These are phyloP conservation scores for Cordyceps javanica DNA, from an alignment of 2,329 filamentous ascomycete species.

Conservation along the genomic window DNA sequence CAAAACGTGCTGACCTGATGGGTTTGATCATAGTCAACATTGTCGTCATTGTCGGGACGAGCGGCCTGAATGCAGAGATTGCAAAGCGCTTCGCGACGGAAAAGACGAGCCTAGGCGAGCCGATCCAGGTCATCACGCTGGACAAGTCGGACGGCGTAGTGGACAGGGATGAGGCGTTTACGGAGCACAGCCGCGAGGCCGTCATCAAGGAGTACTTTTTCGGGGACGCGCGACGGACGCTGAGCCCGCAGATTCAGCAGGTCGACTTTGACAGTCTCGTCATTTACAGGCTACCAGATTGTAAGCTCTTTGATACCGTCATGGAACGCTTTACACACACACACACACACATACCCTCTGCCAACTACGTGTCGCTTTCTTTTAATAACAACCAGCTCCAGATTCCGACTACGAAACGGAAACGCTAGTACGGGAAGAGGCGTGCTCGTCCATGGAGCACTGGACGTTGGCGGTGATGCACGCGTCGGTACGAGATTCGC, in stretches of 20 bases:
- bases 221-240: conserved; percentile 65
- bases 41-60: conserved; percentile 75
- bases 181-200: conserved; percentile 67
- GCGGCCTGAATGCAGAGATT: conserved; percentile 69
- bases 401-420: conserved; percentile 26
- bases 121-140: conserved; percentile 69
- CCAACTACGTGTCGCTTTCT: too few species aligned
- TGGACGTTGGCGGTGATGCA: conserved; percentile 81
- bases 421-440: conserved; percentile 57
- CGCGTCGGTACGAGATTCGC: conserved; percentile 61
- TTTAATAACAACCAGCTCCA: conserved; percentile 1
- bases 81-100: conserved; percentile 57
- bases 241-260: conserved; percentile 83
- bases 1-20: conserved; percentile 20
- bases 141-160: conserved; percentile 83
- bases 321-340: too few species aligned
- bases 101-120: conserved; percentile 54
- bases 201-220: conserved; percentile 94
- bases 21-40: conserved; percentile 55
- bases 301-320: too few species aligned
- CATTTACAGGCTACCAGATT: conserved; percentile 63
- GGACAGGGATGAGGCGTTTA: conserved; percentile 65
- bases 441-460: conserved; percentile 66
- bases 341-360: too few species aligned
- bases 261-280: conserved; percentile 69